These are phyloP conservation scores for Pseudoturritis turrita DNA, from an alignment of 345 rosid genomes.

Conservation along the genomic window DNA sequence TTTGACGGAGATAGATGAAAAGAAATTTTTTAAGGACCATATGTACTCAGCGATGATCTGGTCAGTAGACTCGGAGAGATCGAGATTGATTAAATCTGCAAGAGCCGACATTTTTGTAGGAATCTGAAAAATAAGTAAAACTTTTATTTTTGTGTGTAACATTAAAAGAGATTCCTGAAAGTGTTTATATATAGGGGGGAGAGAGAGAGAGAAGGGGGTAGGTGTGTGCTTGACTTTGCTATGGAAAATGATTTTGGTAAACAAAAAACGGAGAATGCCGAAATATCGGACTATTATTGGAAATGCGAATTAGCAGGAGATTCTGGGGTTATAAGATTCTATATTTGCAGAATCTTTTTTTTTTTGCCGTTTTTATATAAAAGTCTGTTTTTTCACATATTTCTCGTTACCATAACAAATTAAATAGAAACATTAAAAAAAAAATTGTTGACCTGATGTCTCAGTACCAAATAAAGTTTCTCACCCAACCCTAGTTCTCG, in stretches of 20 bases:
- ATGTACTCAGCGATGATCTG: conserved; percentile 80
- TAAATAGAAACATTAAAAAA: too few relatives aligned
- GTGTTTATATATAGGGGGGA: conserved; percentile 4
- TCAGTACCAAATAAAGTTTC: neutral
- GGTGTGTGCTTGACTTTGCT: conserved; percentile 21
- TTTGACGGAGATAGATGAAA: neutral
- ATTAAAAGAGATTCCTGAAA: conserved; percentile 10
- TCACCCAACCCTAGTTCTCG: neutral
- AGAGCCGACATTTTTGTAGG: conserved; percentile 47
- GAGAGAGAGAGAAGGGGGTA: neutral
- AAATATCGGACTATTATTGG: conserved; percentile 22
- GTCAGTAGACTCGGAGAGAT: conserved; percentile 50
- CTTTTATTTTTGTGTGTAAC: neutral
- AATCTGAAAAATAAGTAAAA: neutral
- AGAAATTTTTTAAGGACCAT: conserved; percentile 38
- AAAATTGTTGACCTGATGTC: neutral
- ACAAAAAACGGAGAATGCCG: neutral
- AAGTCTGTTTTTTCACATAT: neutral
- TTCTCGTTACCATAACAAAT: too few relatives aligned
- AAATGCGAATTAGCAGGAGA: conserved; percentile 21
- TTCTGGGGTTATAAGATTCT: conserved; percentile 17
- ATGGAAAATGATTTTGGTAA: neutral
- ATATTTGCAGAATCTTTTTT: neutral
- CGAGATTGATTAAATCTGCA: conserved; percentile 56
- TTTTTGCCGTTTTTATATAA: too few relatives aligned